phyloP scores from a whole-genome alignment of 225 moss, liverwort and hornwort genomes.

The Antitrichia curtipendula region DNA sequence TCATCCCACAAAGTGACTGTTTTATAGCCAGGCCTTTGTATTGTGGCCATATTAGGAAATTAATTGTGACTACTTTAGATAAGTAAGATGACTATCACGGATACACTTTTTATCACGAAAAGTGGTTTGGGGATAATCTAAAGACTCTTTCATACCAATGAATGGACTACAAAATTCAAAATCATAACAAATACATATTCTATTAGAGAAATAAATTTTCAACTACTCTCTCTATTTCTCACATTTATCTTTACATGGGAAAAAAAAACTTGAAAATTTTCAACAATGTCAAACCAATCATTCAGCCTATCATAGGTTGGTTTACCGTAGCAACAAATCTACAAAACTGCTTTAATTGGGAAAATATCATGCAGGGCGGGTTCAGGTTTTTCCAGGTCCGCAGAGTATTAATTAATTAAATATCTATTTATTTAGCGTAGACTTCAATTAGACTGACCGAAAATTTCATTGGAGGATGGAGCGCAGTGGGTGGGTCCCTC shows the following conservation, averaged over 20 bases:
- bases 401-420: not conserved
- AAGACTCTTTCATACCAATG: fast-evolving
- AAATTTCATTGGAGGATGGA: not conserved
- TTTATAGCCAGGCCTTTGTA: no score
- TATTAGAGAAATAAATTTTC: not conserved
- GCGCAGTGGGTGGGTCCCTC: not conserved
- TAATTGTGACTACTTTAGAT: not conserved
- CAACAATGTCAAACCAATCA: not conserved
- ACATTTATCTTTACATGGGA: fast-evolving
- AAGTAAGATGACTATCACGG: fast-evolving
- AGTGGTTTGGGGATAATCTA: fast-evolving
- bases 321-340: not conserved
- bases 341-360: not conserved
- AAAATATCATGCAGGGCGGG: not conserved
- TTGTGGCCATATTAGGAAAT: no score
- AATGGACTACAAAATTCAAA: fast-evolving
- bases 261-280: no score
- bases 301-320: not conserved
- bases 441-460: not conserved
- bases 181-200: not conserved
- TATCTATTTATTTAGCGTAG: not conserved
- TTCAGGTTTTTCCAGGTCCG: not conserved
- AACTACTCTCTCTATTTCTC: not conserved
- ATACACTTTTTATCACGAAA: not conserved
- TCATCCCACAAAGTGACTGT: fast-evolving